Percentiles rank a stretch among this genome's conserved stretches.
Evolutionary conservation across 306 rosid genomes (phyloP).

Genomic region (Quercus parvula): DNA sequence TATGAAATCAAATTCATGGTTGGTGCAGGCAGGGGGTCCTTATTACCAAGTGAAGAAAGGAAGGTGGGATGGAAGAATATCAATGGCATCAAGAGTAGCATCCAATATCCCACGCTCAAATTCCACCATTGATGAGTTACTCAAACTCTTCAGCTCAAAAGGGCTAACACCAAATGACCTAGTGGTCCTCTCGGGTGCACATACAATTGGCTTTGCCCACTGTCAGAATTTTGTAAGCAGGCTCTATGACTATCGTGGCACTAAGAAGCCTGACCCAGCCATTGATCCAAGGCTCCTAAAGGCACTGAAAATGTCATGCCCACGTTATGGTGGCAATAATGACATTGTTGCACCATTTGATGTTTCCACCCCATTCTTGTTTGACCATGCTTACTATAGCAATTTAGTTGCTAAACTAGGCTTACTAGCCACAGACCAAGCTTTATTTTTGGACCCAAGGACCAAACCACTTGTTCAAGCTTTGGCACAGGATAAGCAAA

Average conservation of each 20-base stretch:
- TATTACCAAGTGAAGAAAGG: constrained; percentile 82
- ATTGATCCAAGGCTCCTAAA: constrained; percentile 57
- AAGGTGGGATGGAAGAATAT: constrained; percentile 88
- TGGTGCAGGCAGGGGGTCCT: constrained; percentile 78
- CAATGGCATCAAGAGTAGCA: constrained; percentile 73
- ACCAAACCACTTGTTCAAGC: constrained; percentile 54
- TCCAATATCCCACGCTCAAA: constrained; percentile 76
- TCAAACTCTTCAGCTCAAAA: constrained; percentile 71
- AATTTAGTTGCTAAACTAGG: constrained; percentile 70
- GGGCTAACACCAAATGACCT: constrained; percentile 64
- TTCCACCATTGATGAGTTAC: constrained; percentile 67
- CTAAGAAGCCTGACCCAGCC: constrained; percentile 57
- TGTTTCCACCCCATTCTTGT: constrained; percentile 73
- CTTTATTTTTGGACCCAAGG: constrained; percentile 56
- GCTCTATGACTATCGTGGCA: constrained; percentile 54
- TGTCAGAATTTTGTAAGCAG: constrained; percentile 61
- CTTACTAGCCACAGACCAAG: constrained; percentile 76
- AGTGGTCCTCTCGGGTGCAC: constrained; percentile 90
- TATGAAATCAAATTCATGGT: neutral
- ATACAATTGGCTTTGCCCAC: constrained; percentile 83
- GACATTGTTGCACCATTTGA: constrained; percentile 83
- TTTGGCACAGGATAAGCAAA: constrained; percentile 61
- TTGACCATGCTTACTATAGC: constrained; percentile 80
- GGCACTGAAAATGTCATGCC: constrained; percentile 77
- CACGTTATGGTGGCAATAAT: constrained; percentile 57